Base-by-base conservation (phyloP, 179 eudicot species). In the Pouteria campechiana region DNA sequence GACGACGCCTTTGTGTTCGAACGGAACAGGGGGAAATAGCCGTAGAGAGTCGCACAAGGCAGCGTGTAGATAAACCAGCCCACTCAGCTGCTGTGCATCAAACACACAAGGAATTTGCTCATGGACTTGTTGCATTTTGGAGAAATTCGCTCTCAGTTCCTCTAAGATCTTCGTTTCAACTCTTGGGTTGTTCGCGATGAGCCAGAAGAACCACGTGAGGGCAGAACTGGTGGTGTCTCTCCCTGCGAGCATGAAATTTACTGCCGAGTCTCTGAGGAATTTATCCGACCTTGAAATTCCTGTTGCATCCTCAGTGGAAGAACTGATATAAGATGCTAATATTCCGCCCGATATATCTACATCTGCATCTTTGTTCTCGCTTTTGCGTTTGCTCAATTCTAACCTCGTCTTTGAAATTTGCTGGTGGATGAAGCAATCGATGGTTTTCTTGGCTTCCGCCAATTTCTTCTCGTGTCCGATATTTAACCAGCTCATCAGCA, bases 201-300 rank as follows among this genome's bases (percentile, higher is more conserved):
- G 61, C 81, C 81, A 75, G 22, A 60, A 22, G 32, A 75, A 75
- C 77, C 77, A 75, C 8, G 81, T 71, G 28, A 75, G 74, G 29
- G 74, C 74, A 2, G 81, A 67, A 33, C 77, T 60, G 2, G 81
- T 75, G 2, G 78, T 75, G 61, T 75, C 81, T 45, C 81, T 53
- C 14, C 81, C 77, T 7, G 78, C 81, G 15, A 75, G 25, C 72
- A 75, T 52, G 5, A 63, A 52, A 44, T 54, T 71, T 19, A 75
- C 23, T 4, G 71, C 38, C 5, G 65, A 50, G 43, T 71, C 81
- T 57, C 78, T 41, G 41, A 75, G 50, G 69, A 75, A 75, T 54
- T 71, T 75, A 25, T 64, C 72, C 0, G 52, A 37, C 4, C 19
- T 7, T n/a, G 48, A 41, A 46, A 50, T 19, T 50, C 17, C 58